These are phyloP conservation scores for Scutellaria minor DNA, from an alignment of 257 asterid species.

Conservation along the genomic window DNA sequence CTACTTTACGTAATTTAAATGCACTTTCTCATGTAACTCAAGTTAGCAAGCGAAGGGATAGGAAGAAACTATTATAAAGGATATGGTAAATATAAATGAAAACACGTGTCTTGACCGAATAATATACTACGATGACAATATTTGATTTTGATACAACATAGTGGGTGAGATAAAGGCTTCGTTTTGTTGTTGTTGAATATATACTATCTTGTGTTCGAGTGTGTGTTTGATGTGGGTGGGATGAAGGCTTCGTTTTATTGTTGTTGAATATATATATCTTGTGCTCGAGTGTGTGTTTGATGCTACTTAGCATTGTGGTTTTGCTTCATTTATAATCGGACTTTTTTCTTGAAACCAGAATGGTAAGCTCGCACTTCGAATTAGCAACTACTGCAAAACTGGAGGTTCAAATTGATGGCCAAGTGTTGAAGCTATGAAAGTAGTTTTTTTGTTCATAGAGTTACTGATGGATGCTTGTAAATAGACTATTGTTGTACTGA, in stretches of 20 bases:
- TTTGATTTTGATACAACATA: no score
- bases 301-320: not conserved
- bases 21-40: no score
- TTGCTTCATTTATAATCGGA: not conserved
- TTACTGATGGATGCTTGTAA: slow-evolving; percentile 27
- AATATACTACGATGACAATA: no score
- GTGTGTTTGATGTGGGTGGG: not conserved
- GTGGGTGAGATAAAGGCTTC: no score
- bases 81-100: no score
- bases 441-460: not conserved
- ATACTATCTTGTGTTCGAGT: not conserved
- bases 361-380: not conserved
- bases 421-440: slow-evolving; percentile 20
- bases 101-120: no score
- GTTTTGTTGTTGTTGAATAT: no score
- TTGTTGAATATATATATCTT: no score
- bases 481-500: not conserved
- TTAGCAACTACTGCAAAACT: slow-evolving; percentile 9
- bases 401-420: slow-evolving; percentile 14
- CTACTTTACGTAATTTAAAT: no score
- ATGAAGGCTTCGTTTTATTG: no score
- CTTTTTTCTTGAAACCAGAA: slow-evolving; percentile 13
- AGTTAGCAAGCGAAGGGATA: no score
- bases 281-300: slow-evolving; percentile 19
- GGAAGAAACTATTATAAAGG: no score